Evolutionary conservation across 805 yeast species (phyloP), one percentile per base, ranked within the genome.

Genomic region (Isabelozyma heimii): DNA sequence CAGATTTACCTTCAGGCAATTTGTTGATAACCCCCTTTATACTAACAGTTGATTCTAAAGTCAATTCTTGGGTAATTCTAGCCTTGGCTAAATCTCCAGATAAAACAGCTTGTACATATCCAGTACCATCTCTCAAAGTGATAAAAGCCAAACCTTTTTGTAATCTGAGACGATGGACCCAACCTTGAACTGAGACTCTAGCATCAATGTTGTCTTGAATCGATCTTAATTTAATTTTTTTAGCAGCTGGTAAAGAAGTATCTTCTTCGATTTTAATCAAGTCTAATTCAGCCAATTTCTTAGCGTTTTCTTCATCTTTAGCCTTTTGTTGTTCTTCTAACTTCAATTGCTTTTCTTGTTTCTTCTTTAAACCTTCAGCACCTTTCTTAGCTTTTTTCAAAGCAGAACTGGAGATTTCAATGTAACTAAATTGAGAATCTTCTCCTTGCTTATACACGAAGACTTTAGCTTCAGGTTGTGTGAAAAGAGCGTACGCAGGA

Each of bases 331-430:
- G 82, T 56, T 83, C 84, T 37, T 79, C 82, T 56, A 77, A 62
- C 61, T 79, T 77, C 58, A 82, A 77, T 43, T 81, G 82, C 73
- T 86, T 87, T 53, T 84, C 90, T 46, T 76, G 80, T 69, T 85
- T 87, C 75, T 91, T 92, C 72, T 82, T 89, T 54, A 94, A 75
- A 5, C 96, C 92, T 33, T 91, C 97, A 49, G 87, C 94, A 51
- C 97, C 97, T 69, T 94, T 94, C 70, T 89, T 89, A 59, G 98
- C 97, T 73, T 92, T 94, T 75, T 94, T 94, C 65, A 92, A 73
- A 6, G 97, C 97, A 46, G 95, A 84, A 5, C 97, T 90, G 14
- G 91, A 77, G 63, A 95, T 91, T 60, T 87, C 92, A 57, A 74
- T 80, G 65, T 80, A 92, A 28, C 70, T 83, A 39, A 78, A 81